Evolutionary conservation across 1,139 yeast genomes (phyloP).

Genomic region (Zygoascus sp.): DNA sequence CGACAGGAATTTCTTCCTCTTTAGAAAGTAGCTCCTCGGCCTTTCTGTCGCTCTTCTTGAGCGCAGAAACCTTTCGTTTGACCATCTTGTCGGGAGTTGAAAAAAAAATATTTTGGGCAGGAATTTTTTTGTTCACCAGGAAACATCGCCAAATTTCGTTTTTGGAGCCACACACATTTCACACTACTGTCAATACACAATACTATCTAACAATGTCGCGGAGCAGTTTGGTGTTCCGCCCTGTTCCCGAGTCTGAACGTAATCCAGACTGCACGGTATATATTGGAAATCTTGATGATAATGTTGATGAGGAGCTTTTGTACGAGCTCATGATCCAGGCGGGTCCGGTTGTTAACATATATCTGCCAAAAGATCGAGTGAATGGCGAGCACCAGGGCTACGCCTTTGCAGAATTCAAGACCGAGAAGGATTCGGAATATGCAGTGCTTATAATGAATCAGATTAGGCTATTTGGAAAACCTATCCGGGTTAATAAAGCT

Average conservation of each 20-base stretch:
- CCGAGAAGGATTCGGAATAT: slow-evolving; percentile 64
- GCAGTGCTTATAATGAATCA: slow-evolving; percentile 60
- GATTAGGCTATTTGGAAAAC: slow-evolving; percentile 59
- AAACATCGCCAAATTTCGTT: background rate
- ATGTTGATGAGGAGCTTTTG: slow-evolving; percentile 58
- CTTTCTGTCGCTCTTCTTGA: slow-evolving; percentile 12
- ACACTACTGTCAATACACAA: background rate
- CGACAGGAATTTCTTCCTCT: slow-evolving; percentile 16
- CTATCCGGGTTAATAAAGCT: slow-evolving; percentile 55
- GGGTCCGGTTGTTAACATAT: slow-evolving; percentile 68
- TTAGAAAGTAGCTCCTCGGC: slow-evolving; percentile 12
- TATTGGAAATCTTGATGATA: slow-evolving; percentile 77
- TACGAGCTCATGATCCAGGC: slow-evolving; percentile 84
- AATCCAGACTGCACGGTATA: slow-evolving; percentile 69
- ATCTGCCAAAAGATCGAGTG: slow-evolving; percentile 77
- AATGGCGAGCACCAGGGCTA: slow-evolving; percentile 73
- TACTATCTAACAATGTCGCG: slow-evolving; percentile 1
- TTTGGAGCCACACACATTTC: background rate
- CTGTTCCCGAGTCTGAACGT: slow-evolving; percentile 31
- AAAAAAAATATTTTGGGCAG: slow-evolving; percentile 3
- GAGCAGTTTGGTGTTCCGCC: slow-evolving; percentile 6
- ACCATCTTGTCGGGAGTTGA: slow-evolving; percentile 14
- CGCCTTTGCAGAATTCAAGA: slow-evolving; percentile 76
- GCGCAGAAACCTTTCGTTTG: slow-evolving; percentile 20
- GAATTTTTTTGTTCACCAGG: slow-evolving; percentile 1